Evolutionary conservation across 495 filamentous ascomycete species (phyloP), one percentile per base, ranked within the genome.

Genomic region (Neurospora discreta): DNA sequence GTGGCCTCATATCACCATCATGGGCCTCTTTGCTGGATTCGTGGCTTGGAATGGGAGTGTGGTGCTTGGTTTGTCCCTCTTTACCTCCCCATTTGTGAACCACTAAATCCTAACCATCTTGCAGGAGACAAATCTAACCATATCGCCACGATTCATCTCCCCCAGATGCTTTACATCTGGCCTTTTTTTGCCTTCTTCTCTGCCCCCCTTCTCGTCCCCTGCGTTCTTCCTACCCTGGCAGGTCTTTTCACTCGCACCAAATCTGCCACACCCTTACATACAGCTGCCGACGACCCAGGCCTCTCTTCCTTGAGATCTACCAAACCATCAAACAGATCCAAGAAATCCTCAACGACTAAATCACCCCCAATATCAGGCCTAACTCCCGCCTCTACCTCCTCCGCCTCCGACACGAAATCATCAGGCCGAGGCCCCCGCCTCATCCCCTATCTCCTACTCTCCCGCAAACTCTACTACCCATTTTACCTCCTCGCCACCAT

Each of bases 131-230:
- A 98, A 83, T 90, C 91, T 36, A 97, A 97, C 76, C 95, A 99
- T 78, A 84, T 93, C 71, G 92, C 93, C 4, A 93, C 93, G 8
- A 79, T 98, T 23, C 96, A 99, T 76, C 79, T 97, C 58, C 86
- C 95, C 3, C 95, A 99, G 79, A 91, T 98, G 88, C 90, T 98
- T 41, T 99, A 99, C 79, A 89, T 98, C 76, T 95, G 93, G 90
- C 90, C 93, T 2, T 93, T 95, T 78, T 87, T 95, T 40, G 78
- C 85, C 41, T 97, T 97, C 84, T 97, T 97, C 84, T 97, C 95
- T 1, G 88, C 88, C 70, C 95, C 95, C 1, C 82, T 98, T 15
- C 77, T 95, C 9, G 71, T 90, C 20, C 33, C 33, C 3, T 11
- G 33, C 18, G 60, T 73, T 5, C 23, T 72, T 7, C 43, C 43